Percentiles rank a stretch among this genome's conserved stretches.
Conservation (phyloP, 1,284 basidiomycete genomes). For the Xanthoconium separans region DNA sequence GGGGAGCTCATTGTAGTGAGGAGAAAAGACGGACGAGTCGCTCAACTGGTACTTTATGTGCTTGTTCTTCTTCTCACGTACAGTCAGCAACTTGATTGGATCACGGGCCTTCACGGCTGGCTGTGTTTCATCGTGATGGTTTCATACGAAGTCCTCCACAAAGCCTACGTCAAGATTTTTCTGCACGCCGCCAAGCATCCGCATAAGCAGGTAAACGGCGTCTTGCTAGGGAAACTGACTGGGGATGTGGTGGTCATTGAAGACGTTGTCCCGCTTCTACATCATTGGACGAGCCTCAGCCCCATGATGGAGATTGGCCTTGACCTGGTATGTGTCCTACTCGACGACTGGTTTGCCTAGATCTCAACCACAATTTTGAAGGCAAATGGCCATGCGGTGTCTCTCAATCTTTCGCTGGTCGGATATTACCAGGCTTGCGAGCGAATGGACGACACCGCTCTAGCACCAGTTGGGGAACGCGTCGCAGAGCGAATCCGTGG, state of each 20-base stretch:
- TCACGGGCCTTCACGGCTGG: no score
- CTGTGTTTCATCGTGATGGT: constrained; percentile 15
- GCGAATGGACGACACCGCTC: constrained; percentile 51
- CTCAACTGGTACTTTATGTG: no score
- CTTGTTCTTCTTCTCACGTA: constrained; percentile 4
- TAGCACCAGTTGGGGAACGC: constrained; percentile 64
- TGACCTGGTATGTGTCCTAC: constrained; percentile 52
- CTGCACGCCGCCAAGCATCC: constrained; percentile 75
- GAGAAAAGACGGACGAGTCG: no score
- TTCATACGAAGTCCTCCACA: constrained; percentile 49
- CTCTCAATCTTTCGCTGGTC: constrained; percentile 48
- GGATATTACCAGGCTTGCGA: constrained; percentile 76
- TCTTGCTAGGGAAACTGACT: constrained; percentile 53
- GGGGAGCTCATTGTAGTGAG: constrained; percentile 15
- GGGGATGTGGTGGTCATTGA: constrained; percentile 43
- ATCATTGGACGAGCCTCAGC: constrained; percentile 76
- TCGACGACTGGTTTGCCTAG: background rate
- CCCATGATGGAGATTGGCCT: constrained; percentile 81
- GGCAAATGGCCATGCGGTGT: constrained; percentile 57
- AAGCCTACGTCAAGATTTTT: constrained; percentile 65
- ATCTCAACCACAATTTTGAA: constrained; percentile 26
- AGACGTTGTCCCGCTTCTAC: constrained; percentile 72
- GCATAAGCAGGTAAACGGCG: constrained; percentile 65
- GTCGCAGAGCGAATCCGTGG: constrained; percentile 53
- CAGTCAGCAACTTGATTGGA: background rate